Percentiles rank a stretch among this genome's conserved stretches.
Conservation (phyloP, 1,139 yeast genomes). For the Tardiomyces depauwii region DNA sequence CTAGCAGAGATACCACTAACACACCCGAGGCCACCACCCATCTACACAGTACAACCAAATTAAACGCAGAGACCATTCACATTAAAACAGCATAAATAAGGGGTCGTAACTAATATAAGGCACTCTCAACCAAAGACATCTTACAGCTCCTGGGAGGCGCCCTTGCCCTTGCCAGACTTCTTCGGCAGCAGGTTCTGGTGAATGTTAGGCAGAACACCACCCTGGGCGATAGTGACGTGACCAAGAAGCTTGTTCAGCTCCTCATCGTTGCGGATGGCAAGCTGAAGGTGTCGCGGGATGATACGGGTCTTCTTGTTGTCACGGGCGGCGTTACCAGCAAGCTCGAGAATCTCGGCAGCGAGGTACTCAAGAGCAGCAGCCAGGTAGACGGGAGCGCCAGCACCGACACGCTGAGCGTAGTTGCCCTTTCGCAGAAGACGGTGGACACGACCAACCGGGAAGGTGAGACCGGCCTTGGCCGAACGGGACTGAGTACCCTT, state of each 20-base stretch:
- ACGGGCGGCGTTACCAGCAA: constrained; percentile 99
- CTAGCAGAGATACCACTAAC: too few relatives aligned
- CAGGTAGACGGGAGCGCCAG: constrained; percentile 94
- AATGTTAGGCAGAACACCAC: constrained; percentile 95
- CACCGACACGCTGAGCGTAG: constrained; percentile 98
- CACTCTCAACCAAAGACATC: constrained; percentile 3
- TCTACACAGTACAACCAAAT: not conserved
- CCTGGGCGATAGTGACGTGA: constrained; percentile 91
- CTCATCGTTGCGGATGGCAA: constrained; percentile 97
- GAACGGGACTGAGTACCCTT: constrained; percentile 97
- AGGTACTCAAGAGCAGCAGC: constrained; percentile 94
- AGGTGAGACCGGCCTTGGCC: constrained; percentile 95
- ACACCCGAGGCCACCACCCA: too few relatives aligned
- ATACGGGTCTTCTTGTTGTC: constrained; percentile 98
- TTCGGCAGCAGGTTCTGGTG: constrained; percentile 94
- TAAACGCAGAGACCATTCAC: not conserved
- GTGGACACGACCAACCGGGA: constrained; percentile 99
- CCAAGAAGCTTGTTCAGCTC: constrained; percentile 76
- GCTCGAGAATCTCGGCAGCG: constrained; percentile 94
- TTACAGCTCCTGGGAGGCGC: constrained; percentile 28
- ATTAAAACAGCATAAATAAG: constrained; percentile 1
- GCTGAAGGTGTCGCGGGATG: constrained; percentile 96
- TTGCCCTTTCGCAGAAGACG: constrained; percentile 95
- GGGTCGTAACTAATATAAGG: constrained; percentile 1
- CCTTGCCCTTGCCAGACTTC: constrained; percentile 38